A percentile compares a stretch with the other conserved stretches of the same genome.
These are phyloP conservation scores for Fusarium goolgardi DNA, from an alignment of 2,329 filamentous ascomycete species.

Conservation along the genomic window DNA sequence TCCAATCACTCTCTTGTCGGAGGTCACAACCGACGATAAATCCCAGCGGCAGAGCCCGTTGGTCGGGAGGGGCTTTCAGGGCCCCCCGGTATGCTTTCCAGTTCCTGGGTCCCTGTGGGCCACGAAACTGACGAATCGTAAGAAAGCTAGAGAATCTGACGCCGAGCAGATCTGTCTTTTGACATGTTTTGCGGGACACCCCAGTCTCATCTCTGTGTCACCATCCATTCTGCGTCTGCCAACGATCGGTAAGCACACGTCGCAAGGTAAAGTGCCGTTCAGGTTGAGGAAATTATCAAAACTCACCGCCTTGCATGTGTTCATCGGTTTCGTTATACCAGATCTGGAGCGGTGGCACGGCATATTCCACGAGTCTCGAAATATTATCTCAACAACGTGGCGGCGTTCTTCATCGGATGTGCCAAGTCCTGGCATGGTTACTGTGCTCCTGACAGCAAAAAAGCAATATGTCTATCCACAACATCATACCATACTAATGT, in stretches of 20 bases:
- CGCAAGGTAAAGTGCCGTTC: constrained; percentile 31
- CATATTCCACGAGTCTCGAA: constrained; percentile 17
- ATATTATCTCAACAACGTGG: constrained; percentile 27
- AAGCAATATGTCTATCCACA: constrained; percentile 39
- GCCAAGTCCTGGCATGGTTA: constrained; percentile 32
- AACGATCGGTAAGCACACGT: constrained; percentile 38
- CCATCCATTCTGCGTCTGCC: constrained; percentile 44
- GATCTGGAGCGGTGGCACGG: constrained; percentile 29
- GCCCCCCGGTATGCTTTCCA: constrained; percentile 38
- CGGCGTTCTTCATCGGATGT: constrained; percentile 37
- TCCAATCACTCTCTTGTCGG: constrained; percentile 34
- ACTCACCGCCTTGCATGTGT: constrained; percentile 39
- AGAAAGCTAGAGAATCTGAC: constrained; percentile 33
- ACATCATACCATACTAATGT: constrained; percentile 34
- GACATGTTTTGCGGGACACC: constrained; percentile 50
- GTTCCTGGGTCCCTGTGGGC: constrained; percentile 37
- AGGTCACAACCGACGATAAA: constrained; percentile 34
- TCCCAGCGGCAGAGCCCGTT: constrained; percentile 44
- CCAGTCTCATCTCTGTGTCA: constrained; percentile 49
- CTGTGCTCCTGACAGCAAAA: constrained; percentile 39
- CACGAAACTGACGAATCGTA: constrained; percentile 30
- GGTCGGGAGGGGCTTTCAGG: constrained; percentile 44
- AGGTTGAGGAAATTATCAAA: constrained; percentile 12
- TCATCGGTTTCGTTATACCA: constrained; percentile 34
- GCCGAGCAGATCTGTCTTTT: constrained; percentile 48